These are phyloP conservation scores for Pseudocercospora cruenta DNA, from an alignment of 2,329 filamentous ascomycete species.

Conservation along the genomic window DNA sequence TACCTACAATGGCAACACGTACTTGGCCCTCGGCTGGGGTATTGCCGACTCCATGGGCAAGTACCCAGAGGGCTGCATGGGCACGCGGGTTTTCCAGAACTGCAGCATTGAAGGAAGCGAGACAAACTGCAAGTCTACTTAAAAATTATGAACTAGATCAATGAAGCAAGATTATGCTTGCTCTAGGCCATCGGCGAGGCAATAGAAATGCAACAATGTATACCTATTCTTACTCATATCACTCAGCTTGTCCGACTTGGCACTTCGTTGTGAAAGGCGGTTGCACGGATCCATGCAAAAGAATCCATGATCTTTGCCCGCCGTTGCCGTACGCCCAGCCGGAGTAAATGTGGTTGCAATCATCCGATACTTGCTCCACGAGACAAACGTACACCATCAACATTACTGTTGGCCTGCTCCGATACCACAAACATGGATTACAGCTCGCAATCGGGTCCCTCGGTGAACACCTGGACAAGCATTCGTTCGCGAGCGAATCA, in stretches of 20 bases:
- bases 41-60: background rate
- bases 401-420: background rate
- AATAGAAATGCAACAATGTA: too few relatives aligned
- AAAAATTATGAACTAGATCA: background rate
- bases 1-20: constrained; percentile 17
- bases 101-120: constrained; percentile 19
- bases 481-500: background rate
- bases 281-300: too few relatives aligned
- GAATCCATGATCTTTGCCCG: too few relatives aligned
- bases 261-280: too few relatives aligned
- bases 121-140: background rate
- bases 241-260: too few relatives aligned
- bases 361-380: background rate
- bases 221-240: too few relatives aligned
- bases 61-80: constrained; percentile 12
- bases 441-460: background rate
- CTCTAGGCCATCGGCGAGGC: too few relatives aligned
- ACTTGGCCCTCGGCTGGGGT: constrained; percentile 10
- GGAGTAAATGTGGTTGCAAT: background rate
- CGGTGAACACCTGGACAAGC: background rate
- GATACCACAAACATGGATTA: background rate
- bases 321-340: too few relatives aligned
- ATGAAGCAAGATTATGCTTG: background rate
- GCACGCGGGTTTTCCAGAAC: constrained; percentile 10
- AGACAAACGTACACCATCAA: background rate